Evolutionary conservation across 2,329 filamentous ascomycete genomes (phyloP).

Genomic region (Stagonosporopsis vannaccii): DNA sequence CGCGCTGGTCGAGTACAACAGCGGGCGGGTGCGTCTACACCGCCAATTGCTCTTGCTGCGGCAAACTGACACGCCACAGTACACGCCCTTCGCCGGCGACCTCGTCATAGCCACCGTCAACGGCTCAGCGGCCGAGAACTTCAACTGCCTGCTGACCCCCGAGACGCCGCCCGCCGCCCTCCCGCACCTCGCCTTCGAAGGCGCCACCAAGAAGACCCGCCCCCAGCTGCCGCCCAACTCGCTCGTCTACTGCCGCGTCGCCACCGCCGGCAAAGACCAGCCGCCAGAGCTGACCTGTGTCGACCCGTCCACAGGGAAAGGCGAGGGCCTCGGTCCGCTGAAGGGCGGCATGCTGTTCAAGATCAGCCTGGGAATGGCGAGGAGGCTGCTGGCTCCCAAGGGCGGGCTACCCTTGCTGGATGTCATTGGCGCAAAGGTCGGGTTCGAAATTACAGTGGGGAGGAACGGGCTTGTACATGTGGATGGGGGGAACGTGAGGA

Average conservation of each 20-base stretch:
- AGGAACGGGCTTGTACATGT: slow-evolving; percentile 95
- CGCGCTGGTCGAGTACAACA: slow-evolving; percentile 76
- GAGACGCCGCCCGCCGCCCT: slow-evolving; percentile 71
- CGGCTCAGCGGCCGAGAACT: slow-evolving; percentile 77
- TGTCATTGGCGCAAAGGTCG: slow-evolving; percentile 79
- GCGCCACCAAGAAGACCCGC: slow-evolving; percentile 88
- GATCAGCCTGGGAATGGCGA: slow-evolving; percentile 81
- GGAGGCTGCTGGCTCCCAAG: slow-evolving; percentile 72
- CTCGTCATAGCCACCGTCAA: slow-evolving; percentile 87
- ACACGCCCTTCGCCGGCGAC: slow-evolving; percentile 80
- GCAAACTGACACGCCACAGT: slow-evolving; percentile 59
- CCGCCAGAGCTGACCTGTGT: slow-evolving; percentile 92
- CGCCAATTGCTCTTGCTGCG: not conserved
- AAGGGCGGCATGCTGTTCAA: slow-evolving; percentile 86
- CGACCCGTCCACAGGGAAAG: slow-evolving; percentile 82
- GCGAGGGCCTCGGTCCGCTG: slow-evolving; percentile 85
- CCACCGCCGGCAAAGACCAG: slow-evolving; percentile 67
- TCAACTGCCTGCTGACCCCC: slow-evolving; percentile 77
- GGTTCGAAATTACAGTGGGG: slow-evolving; percentile 93
- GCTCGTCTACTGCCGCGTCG: slow-evolving; percentile 87
- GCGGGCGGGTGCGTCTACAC: slow-evolving; percentile 66
- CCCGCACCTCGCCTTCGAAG: slow-evolving; percentile 90
- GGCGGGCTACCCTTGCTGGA: slow-evolving; percentile 76
- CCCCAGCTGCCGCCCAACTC: slow-evolving; percentile 78
- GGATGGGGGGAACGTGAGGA: slow-evolving; percentile 75